Conservation (phyloP, 129 eudicot species). For the Glebionis coronaria region DNA sequence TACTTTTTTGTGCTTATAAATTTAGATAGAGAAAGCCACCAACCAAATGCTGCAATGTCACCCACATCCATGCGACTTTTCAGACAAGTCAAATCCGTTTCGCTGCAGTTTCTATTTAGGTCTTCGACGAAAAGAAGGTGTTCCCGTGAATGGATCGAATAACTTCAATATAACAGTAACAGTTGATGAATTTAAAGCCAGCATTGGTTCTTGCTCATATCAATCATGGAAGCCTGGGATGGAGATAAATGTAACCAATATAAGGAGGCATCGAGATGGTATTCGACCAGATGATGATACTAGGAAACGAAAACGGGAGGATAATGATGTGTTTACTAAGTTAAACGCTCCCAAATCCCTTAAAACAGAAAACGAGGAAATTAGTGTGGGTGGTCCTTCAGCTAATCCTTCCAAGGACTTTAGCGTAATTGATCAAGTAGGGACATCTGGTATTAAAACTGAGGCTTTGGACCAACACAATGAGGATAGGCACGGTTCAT, state of each 20-base stretch:
- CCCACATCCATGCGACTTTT: slow-evolving; percentile 86
- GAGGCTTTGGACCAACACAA: slow-evolving; percentile 15
- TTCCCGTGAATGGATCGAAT: slow-evolving; percentile 51
- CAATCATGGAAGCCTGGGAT: slow-evolving; percentile 70
- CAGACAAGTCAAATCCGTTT: slow-evolving; percentile 58
- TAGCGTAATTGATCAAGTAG: slow-evolving; percentile 22
- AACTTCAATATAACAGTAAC: slow-evolving; percentile 85
- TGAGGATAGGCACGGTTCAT: slow-evolving; percentile 25
- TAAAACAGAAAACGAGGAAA: slow-evolving; percentile 11
- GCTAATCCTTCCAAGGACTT: slow-evolving; percentile 10
- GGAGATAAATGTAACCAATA: slow-evolving; percentile 68
- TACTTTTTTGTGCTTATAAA: background rate
- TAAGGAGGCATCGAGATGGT: slow-evolving; percentile 62
- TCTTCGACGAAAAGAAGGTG: slow-evolving; percentile 72
- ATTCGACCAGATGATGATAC: slow-evolving; percentile 37
- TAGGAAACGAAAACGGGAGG: slow-evolving; percentile 48
- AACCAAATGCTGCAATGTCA: slow-evolving; percentile 82
- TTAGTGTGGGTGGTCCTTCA: slow-evolving; percentile 22
- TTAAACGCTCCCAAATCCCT: slow-evolving; percentile 20
- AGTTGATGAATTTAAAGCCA: slow-evolving; percentile 79
- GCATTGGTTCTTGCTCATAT: slow-evolving; percentile 43
- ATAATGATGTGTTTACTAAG: slow-evolving; percentile 29
- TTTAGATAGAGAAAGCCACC: slow-evolving; percentile 86
- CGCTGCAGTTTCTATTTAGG: slow-evolving; percentile 85
- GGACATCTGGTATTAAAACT: slow-evolving; percentile 15